phyloP scores from a whole-genome alignment of 768 basidiomycete species.

The Agaricus subrufescens region DNA sequence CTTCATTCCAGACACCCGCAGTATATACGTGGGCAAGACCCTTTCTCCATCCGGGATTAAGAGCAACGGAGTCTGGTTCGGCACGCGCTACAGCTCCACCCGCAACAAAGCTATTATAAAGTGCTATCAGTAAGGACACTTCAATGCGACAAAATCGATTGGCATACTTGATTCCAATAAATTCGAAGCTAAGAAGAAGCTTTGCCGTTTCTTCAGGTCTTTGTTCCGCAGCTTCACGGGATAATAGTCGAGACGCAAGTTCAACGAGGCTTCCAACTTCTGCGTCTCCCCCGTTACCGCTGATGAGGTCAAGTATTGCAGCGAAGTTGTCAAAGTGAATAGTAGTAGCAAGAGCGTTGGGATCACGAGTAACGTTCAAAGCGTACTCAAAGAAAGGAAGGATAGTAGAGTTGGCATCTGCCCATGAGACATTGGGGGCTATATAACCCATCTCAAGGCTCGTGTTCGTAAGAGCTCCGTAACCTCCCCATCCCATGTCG shows the following conservation, averaged over 20 bases:
- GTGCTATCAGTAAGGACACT: neutral
- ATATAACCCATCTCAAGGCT: slow-evolving; percentile 21
- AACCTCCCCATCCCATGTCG: slow-evolving; percentile 43
- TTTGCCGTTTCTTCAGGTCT: slow-evolving; percentile 21
- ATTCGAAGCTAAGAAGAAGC: slow-evolving; percentile 17
- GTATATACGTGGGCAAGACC: slow-evolving; percentile 27
- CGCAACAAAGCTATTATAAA: slow-evolving; percentile 28
- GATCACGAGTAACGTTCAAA: slow-evolving; percentile 18
- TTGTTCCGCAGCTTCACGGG: slow-evolving; percentile 20
- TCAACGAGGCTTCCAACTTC: slow-evolving; percentile 22
- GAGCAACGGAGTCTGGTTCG: slow-evolving; percentile 32
- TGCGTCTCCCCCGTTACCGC: neutral
- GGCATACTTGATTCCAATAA: slow-evolving; percentile 19
- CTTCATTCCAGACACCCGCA: slow-evolving; percentile 23
- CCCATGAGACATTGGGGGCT: slow-evolving; percentile 30
- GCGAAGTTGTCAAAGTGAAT: slow-evolving; percentile 21
- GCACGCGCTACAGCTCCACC: slow-evolving; percentile 38
- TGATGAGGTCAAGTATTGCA: slow-evolving; percentile 15
- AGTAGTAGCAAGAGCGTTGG: slow-evolving; percentile 4
- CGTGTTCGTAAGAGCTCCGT: slow-evolving; percentile 16
- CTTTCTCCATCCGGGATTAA: slow-evolving; percentile 46
- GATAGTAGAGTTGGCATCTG: slow-evolving; percentile 28
- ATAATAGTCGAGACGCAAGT: slow-evolving; percentile 28
- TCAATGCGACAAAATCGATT: neutral
- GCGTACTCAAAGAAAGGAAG: slow-evolving; percentile 25